phyloP scores from a whole-genome alignment of 805 yeast genomes.

The Phaffomyces antillensis region DNA sequence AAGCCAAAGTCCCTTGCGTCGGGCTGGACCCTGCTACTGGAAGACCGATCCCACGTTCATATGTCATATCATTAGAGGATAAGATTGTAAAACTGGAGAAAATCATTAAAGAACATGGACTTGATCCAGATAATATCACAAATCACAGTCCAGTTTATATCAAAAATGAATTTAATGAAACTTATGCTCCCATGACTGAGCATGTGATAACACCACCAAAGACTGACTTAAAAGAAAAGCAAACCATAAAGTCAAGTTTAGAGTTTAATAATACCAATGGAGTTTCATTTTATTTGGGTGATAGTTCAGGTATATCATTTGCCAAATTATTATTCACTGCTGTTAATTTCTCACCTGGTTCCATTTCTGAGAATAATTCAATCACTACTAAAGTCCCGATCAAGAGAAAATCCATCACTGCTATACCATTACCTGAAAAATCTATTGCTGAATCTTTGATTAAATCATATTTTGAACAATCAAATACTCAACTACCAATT shows the following conservation, averaged over 20 bases:
- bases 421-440: slow-evolving; percentile 58
- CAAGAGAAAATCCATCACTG: slow-evolving; percentile 8
- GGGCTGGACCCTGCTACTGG: slow-evolving; percentile 88
- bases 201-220: slow-evolving; percentile 6
- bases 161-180: background rate
- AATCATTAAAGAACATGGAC: slow-evolving; percentile 37
- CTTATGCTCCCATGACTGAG: background rate
- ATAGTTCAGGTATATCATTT: slow-evolving; percentile 60
- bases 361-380: slow-evolving; percentile 22
- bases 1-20: slow-evolving; percentile 66
- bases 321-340: slow-evolving; percentile 76
- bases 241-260: slow-evolving; percentile 19
- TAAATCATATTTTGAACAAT: slow-evolving; percentile 63
- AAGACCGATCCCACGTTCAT: slow-evolving; percentile 75
- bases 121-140: slow-evolving; percentile 24
- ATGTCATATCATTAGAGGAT: slow-evolving; percentile 65
- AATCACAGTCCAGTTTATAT: background rate
- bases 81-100: slow-evolving; percentile 50
- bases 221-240: slow-evolving; percentile 8
- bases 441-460: slow-evolving; percentile 60
- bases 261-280: slow-evolving; percentile 13
- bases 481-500: slow-evolving; percentile 79
- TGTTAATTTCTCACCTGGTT: slow-evolving; percentile 45
- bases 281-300: slow-evolving; percentile 35
- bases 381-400: slow-evolving; percentile 22